These are phyloP conservation scores for Maudiozyma pseudohumilis DNA, from an alignment of 805 yeast species.

Conservation along the genomic window DNA sequence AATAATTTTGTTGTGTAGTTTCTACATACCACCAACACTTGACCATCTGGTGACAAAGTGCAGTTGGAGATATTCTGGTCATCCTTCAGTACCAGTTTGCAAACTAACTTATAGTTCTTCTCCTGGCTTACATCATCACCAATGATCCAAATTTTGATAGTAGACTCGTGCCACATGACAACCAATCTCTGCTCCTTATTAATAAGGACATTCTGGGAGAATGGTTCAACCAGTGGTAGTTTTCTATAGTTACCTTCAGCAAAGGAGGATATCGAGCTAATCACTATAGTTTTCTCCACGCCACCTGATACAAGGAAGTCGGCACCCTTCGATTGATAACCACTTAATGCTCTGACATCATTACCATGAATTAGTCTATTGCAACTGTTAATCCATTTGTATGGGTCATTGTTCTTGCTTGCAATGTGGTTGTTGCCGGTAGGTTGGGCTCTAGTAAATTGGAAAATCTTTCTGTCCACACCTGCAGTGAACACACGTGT, in stretches of 20 bases:
- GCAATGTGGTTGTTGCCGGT: conserved; percentile 22
- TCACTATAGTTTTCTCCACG: conserved; percentile 57
- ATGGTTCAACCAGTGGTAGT: conserved; percentile 51
- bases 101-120: conserved; percentile 39
- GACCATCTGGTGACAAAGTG: conserved; percentile 54
- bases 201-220: conserved; percentile 40
- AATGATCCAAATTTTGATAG: conserved; percentile 69
- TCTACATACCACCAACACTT: conserved; percentile 63
- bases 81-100: conserved; percentile 56
- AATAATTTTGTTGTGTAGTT: conserved; percentile 60
- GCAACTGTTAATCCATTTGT: conserved; percentile 66
- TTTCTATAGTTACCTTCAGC: conserved; percentile 61
- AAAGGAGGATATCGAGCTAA: conserved; percentile 58
- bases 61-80: conserved; percentile 74
- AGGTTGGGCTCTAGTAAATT: conserved; percentile 34
- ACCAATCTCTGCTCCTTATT: conserved; percentile 42
- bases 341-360: conserved; percentile 70
- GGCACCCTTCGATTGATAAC: conserved; percentile 58
- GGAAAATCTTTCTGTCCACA: conserved; percentile 83
- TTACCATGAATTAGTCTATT: conserved; percentile 76
- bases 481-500: conserved; percentile 77
- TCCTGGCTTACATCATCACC: conserved; percentile 24
- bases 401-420: conserved; percentile 9
- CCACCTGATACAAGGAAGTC: conserved; percentile 75
- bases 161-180: conserved; percentile 72